These are phyloP conservation scores for Yarrowia sp. DNA, from an alignment of 805 yeast species.

Conservation along the genomic window DNA sequence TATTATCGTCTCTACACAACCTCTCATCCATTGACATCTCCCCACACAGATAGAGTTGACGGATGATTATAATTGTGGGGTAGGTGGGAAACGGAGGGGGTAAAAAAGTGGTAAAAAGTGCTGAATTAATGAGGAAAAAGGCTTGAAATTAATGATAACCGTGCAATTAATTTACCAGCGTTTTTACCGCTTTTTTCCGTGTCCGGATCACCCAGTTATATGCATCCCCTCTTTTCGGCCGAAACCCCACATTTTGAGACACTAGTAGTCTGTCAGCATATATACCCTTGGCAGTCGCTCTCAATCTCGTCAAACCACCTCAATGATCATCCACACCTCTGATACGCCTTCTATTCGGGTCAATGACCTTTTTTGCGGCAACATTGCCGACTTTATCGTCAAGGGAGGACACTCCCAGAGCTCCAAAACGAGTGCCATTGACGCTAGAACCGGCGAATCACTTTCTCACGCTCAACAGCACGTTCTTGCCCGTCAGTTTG, in stretches of 20 bases:
- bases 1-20: too few relatives aligned
- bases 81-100: neutral
- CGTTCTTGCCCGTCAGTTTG: neutral
- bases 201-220: neutral
- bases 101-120: neutral
- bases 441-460: neutral
- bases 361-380: neutral
- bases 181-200: too few relatives aligned
- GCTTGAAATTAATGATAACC: too few relatives aligned
- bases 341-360: conserved; percentile 1
- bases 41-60: neutral
- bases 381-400: neutral
- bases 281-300: neutral
- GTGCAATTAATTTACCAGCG: too few relatives aligned
- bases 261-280: neutral
- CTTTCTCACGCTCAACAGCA: neutral
- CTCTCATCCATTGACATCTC: neutral
- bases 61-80: conserved; percentile 10
- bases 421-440: neutral
- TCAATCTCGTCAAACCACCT: neutral
- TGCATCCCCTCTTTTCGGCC: neutral
- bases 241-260: conserved; percentile 4
- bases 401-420: neutral
- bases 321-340: conserved; percentile 1
- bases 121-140: too few relatives aligned